Base-by-base conservation (phyloP, 495 filamentous ascomycete species). In the Aspergillus sclerotiicarbonarius region DNA sequence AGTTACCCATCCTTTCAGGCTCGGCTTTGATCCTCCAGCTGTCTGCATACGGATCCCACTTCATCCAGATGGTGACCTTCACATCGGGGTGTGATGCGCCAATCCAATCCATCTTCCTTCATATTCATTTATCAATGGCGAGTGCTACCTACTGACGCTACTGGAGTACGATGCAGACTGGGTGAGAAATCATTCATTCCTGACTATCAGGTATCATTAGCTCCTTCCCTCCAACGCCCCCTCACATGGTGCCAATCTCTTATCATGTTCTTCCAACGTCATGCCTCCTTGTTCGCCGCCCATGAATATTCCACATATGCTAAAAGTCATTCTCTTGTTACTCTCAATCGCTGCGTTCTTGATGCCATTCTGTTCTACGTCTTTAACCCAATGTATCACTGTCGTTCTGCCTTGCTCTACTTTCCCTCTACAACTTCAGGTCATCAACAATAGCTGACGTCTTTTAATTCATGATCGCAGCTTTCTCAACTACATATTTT, bases 111-210 rank as follows among this genome's bases (percentile, higher is more conserved):
- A 20, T 43, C 18, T 50, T 31, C 52, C 43, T 57, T 10, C 31
- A 29, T 41, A 37, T 52, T 39, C 57, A 50, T 16, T 53, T 35
- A 45, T 55, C 51, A 53, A n/a, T 54, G 35, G 37, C 58, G 18
- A 21, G 13, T 51, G 16, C 30, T 19, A 32, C 45, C 39, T 50
- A 54, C 55, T 56, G 57, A 60, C 57, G 44, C 44, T 45, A 30
- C 46, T 31, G 39, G 37, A 47, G 55, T 54, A 63, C 58, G 33
- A 67, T 62, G 61, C 64, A 58, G 59, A 54, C 56, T 44, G 61
- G 56, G 51, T 62, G 62, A 57, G 51, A 35, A 48, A 35, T 19
- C 37, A 39, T 16, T 45, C 18, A n/a, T 52, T 41, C 56, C 39
- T 32, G 29, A 30, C 37, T 59, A 30, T 32, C 43, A 57, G 41